Conservation (phyloP, 495 filamentous ascomycete species). For the Polyplosphaeria fusca region DNA sequence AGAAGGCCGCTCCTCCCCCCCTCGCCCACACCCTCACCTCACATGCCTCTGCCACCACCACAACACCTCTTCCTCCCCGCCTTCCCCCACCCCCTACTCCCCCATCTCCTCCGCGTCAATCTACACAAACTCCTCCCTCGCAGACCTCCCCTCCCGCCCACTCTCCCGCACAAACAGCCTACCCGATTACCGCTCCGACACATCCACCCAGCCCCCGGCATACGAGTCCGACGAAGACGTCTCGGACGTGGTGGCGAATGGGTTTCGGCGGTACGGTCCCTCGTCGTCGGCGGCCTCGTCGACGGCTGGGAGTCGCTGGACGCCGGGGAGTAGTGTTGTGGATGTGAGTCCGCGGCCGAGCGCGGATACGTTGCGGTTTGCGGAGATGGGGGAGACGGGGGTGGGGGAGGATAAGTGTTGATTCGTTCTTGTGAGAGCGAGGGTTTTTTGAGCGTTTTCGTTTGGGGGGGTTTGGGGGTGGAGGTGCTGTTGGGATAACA, state of each 20-base stretch:
- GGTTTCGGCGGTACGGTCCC: slow-evolving; percentile 34
- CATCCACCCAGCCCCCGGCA: slow-evolving; percentile 16
- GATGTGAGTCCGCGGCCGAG: slow-evolving; percentile 38
- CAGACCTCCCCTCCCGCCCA: slow-evolving; percentile 25
- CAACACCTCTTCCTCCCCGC: not conserved
- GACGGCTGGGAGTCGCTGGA: slow-evolving; percentile 20
- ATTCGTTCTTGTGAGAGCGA: not conserved
- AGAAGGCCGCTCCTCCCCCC: slow-evolving; percentile 23
- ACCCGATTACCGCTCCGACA: slow-evolving; percentile 31
- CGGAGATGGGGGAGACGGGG: slow-evolving; percentile 21
- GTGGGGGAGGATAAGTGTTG: slow-evolving; percentile 19
- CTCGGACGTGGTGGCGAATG: slow-evolving; percentile 32
- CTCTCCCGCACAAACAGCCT: slow-evolving; percentile 34
- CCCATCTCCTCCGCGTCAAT: slow-evolving; percentile 17
- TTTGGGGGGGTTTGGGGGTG: not conserved
- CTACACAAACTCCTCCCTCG: slow-evolving; percentile 13
- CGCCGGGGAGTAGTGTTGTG: slow-evolving; percentile 39
- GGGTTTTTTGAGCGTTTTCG: not conserved
- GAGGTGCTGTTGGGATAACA: not conserved
- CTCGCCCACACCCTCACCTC: no score
- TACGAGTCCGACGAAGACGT: slow-evolving; percentile 30
- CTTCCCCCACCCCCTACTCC: slow-evolving; percentile 2
- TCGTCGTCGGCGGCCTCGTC: slow-evolving; percentile 15
- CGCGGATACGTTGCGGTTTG: slow-evolving; percentile 36
- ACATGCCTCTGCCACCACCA: slow-evolving; percentile 14